Evolutionary conservation across 306 rosid species (phyloP), one percentile per base, ranked within the genome.

Genomic region (Rosa lucieae): DNA sequence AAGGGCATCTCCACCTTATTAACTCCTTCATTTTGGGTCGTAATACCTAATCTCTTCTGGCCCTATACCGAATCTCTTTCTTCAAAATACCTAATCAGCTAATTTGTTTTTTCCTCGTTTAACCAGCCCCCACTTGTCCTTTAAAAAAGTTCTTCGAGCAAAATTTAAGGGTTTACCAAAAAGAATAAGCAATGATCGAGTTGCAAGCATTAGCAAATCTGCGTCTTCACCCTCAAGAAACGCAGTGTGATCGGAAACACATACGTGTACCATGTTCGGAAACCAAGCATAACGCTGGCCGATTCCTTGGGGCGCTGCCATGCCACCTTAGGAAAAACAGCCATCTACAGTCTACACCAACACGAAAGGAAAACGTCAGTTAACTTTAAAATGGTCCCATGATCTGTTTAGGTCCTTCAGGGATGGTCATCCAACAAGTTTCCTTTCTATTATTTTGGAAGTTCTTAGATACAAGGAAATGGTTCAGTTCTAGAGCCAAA

Each of bases 1-100:
- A 47, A 47, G 62, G 72, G 39, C 62, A 63, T 76, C 79, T 20
- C 79, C 79, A 76, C 79, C 79, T 46, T 47, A 32, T 47, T 76
- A 76, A 48, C 15, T 18, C 72, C 63, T 75, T 63, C 62, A 63
- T 15, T 74, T 75, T 43, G 43, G 72, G 48, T 76, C 39, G 5
- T 35, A 67, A 17, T 20, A 52, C 76, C 48, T 52, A 72, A 72
- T 72, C 65, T 72, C 47, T 17, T 51, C 5, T 47, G 67, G 59
- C 79, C 43, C 44, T 14, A 6, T 21, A 42, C 78, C 78, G 3
- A 74, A 74, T 74, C 53, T 21, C 69, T 44, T 9, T 29, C 42
- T 29, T 29, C 29, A n/a, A 66, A 70, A 70, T 47, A 47, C 42
- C 56, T 32, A 63, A n/a, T 47, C 37, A 75, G 18, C 32, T 47